Base-by-base conservation (phyloP, 1,284 basidiomycete genomes). In the Pseudozyma pruni region DNA sequence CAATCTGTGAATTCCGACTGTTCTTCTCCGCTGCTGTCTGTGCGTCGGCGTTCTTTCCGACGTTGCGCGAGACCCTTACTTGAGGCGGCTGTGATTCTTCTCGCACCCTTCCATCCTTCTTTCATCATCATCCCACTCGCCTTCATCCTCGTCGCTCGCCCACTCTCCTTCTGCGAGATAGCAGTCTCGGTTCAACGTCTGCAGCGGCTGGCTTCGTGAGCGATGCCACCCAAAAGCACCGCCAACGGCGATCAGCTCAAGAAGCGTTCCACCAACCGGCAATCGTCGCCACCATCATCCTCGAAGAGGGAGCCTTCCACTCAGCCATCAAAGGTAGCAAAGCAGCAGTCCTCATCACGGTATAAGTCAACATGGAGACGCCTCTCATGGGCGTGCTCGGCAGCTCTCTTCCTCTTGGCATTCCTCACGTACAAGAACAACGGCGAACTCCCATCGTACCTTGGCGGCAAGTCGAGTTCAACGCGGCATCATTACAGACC, bases 381-480 rank as follows among this genome's bases (percentile, higher is more conserved):
- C 7, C 47, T 67, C 0, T 56, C 57, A 3, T 60, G 57, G 49
- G 40, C 54, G 4, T 60, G 53, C 23, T 68, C 58, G 8, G 64
- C 58, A 2, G 44, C 54, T 2, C 46, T 61, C 33, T 68, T 68
- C 46, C 41, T 62, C 1, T 29, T 61, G 2, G 58, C 58, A 9
- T 58, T 37, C 19, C 55, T 68, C 29, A 54, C 64, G 6, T 68
- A 57, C 32, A 42, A 37, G 29, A 68, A 68, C 39, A 45, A 53
- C 14, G 64, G 64, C 3, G 16, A 51, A 4, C 29, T 62, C n/a
- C 64, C 58, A 2, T 34, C 38, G 8, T 27, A 57, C 20, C 45
- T 61, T 8, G 39, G 60, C 29, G 6, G 31, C 4, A 23, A 7
- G 9, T 10, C 33, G 3, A 29, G 27, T 29, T 33, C 45, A 10